A percentile compares a stretch with the other conserved stretches of the same genome.
phyloP scores from a whole-genome alignment of 176 grass and related monocot genomes.

The Pontederia paniculata region DNA sequence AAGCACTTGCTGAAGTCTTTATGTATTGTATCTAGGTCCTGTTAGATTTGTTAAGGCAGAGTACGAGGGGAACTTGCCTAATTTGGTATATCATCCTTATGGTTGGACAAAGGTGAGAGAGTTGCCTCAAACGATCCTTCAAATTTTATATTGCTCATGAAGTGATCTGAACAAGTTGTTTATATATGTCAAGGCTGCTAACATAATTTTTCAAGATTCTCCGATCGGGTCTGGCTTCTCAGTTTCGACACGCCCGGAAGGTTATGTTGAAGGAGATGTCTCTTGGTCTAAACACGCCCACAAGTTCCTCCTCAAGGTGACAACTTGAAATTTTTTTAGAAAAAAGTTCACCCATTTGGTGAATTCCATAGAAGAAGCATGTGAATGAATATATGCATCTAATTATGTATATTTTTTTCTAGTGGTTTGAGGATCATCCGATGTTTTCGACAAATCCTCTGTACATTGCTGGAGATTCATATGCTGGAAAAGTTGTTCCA shows the following conservation, averaged over 20 bases:
- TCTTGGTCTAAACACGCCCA: background rate
- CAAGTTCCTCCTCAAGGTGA: conserved; percentile 1
- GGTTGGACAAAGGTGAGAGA: too few species aligned
- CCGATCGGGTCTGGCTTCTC: conserved; percentile 6
- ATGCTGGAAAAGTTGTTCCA: conserved; percentile 2
- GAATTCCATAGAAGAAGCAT: background rate
- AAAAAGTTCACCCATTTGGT: background rate
- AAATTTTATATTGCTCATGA: too few species aligned
- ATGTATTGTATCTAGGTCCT: too few species aligned
- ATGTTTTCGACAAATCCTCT: background rate
- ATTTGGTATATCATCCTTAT: too few species aligned
- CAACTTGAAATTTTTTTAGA: background rate
- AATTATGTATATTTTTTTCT: background rate
- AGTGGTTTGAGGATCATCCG: conserved; percentile 7
- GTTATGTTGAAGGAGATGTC: background rate
- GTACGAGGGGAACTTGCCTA: too few species aligned
- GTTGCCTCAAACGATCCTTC: too few species aligned
- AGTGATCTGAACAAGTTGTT: too few species aligned
- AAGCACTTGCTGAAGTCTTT: too few species aligned
- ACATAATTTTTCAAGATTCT: conserved; percentile 8
- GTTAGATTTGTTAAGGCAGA: too few species aligned
- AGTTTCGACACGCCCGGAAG: background rate
- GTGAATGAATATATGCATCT: too few species aligned
- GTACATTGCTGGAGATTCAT: conserved; percentile 9
- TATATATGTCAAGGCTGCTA: background rate